Conservation (phyloP, 805 yeast species). For the Suhomyces xylopsoci region DNA sequence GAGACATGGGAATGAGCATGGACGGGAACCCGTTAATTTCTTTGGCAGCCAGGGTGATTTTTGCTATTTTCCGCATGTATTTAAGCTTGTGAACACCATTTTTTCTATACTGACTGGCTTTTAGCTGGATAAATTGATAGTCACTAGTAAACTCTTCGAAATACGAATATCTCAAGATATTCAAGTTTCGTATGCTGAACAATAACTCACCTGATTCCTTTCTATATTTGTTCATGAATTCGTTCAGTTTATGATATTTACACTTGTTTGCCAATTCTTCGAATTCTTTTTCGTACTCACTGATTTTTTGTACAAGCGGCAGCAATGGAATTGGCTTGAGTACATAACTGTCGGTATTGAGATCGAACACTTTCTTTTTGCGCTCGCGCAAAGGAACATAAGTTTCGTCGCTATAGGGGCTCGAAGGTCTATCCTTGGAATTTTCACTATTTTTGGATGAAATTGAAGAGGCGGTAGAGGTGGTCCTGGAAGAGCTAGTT, state of each 20-base stretch:
- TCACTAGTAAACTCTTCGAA: conserved; percentile 14
- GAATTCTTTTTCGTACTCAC: conserved; percentile 11
- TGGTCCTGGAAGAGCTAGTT: not conserved
- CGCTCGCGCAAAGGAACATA: conserved; percentile 8
- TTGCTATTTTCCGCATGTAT: conserved; percentile 9
- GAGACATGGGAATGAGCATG: not conserved
- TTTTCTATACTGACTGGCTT: conserved; percentile 2
- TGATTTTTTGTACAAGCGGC: conserved; percentile 10
- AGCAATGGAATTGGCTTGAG: conserved; percentile 5
- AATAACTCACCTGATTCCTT: conserved; percentile 6
- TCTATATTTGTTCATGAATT: conserved; percentile 8
- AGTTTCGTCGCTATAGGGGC: not conserved
- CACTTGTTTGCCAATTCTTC: conserved; percentile 6
- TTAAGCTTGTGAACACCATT: conserved; percentile 6
- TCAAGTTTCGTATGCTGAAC: conserved; percentile 10
- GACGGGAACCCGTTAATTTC: conserved; percentile 8
- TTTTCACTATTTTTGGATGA: not conserved
- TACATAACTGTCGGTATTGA: conserved; percentile 8
- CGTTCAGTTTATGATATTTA: conserved; percentile 8
- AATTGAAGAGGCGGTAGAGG: not conserved
- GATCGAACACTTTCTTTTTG: conserved; percentile 13
- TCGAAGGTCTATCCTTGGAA: not conserved
- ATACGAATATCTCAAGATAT: conserved; percentile 14
- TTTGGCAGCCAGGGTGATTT: conserved; percentile 1
- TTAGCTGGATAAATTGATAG: conserved; percentile 5